Evolutionary conservation across 805 yeast genomes (phyloP).

Genomic region (Metschnikowia corniflorae): DNA sequence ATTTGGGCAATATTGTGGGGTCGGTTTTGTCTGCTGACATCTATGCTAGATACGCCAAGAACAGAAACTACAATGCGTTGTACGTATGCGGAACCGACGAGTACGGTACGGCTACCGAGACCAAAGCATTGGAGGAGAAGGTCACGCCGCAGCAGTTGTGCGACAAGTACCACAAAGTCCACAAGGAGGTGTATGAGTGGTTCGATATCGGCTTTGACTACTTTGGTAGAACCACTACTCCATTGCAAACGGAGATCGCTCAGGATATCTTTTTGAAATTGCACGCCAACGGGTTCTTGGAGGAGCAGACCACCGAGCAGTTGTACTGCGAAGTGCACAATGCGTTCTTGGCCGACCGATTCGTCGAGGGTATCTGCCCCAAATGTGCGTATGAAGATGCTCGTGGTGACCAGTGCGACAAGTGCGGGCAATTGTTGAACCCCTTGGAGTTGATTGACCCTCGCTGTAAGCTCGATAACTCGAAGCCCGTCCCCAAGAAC

Average conservation of each 20-base stretch:
- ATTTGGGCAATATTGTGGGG: conserved; percentile 94
- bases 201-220: conserved; percentile 91
- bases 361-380: conserved; percentile 97
- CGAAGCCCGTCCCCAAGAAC: conserved; percentile 73
- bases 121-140: conserved; percentile 93
- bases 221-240: conserved; percentile 96
- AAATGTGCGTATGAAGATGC: conserved; percentile 94
- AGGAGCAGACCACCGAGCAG: conserved; percentile 85
- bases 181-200: conserved; percentile 92
- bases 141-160: conserved; percentile 86
- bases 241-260: conserved; percentile 87
- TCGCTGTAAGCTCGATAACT: conserved; percentile 87
- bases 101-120: conserved; percentile 99
- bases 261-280: conserved; percentile 85
- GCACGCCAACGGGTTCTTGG: conserved; percentile 72
- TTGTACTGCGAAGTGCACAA: conserved; percentile 87
- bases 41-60: conserved; percentile 83
- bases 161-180: conserved; percentile 84
- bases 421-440: conserved; percentile 84
- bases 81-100: conserved; percentile 97
- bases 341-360: conserved; percentile 92
- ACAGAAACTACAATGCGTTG: conserved; percentile 81
- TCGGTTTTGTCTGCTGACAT: conserved; percentile 94
- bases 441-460: conserved; percentile 94
- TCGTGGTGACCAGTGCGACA: conserved; percentile 98